Evolutionary conservation across 352 stramenopile genomes (phyloP).

Genomic region (Blastocystis sp.): DNA sequence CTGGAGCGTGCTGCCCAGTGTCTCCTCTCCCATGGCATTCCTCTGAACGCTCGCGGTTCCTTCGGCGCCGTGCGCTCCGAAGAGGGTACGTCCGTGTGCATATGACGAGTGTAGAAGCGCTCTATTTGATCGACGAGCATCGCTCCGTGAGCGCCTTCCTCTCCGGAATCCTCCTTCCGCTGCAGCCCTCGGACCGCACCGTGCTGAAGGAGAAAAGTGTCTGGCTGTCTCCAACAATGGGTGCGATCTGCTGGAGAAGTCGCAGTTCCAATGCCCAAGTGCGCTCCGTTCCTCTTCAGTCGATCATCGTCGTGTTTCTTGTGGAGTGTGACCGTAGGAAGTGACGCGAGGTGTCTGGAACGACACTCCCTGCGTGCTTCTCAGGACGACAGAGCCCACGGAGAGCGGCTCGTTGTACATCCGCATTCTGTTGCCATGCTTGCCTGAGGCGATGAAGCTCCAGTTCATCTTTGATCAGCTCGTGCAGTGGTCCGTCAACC

Average conservation of each 20-base stretch:
- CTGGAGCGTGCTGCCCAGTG: not conserved
- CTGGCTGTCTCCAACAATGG: not conserved
- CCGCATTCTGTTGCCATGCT: not conserved
- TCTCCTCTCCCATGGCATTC: not conserved
- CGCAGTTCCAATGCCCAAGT: not conserved
- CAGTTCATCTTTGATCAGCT: not conserved
- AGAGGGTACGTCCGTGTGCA: not conserved
- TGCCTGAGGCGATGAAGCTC: not conserved
- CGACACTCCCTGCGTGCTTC: not conserved
- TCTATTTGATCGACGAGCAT: not conserved
- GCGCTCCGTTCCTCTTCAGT: not conserved
- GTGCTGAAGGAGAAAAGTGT: not conserved
- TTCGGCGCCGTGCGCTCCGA: not conserved
- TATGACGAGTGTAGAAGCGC: not conserved
- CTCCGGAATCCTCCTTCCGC: not conserved
- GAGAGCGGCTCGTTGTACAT: not conserved
- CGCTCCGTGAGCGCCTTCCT: not conserved
- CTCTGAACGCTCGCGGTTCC: not conserved
- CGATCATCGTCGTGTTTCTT: no score
- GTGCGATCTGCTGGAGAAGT: not conserved
- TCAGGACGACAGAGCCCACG: not conserved
- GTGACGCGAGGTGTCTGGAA: not conserved
- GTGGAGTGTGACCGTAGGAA: no score
- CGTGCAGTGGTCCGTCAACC: not conserved
- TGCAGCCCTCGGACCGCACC: not conserved